A percentile compares a stretch with the other conserved stretches of the same genome.
phyloP scores from a whole-genome alignment of 345 rosid genomes.

The Garcia nutans region DNA sequence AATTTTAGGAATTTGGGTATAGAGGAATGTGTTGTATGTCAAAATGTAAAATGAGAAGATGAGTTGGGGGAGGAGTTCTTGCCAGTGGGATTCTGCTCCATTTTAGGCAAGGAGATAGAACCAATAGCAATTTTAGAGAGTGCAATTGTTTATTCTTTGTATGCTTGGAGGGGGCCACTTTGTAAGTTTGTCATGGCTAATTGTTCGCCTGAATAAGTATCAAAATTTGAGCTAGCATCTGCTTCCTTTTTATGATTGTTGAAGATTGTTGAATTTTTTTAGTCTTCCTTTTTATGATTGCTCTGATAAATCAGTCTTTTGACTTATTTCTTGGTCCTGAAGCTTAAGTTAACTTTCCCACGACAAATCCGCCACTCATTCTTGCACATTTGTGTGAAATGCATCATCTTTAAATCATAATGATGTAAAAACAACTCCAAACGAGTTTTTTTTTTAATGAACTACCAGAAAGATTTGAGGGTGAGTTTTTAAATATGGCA shows the following conservation, averaged over 20 bases:
- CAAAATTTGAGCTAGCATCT: conserved; percentile 16
- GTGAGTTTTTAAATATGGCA: too few relatives aligned
- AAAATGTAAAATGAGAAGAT: conserved; percentile 20
- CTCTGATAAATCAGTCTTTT: neutral
- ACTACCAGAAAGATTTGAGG: too few relatives aligned
- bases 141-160: conserved; percentile 37
- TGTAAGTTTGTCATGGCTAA: conserved; percentile 25
- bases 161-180: conserved; percentile 27
- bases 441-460: too few relatives aligned
- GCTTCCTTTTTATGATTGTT: conserved; percentile 1
- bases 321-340: neutral
- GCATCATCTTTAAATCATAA: too few relatives aligned
- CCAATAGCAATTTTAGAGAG: conserved; percentile 5
- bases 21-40: conserved; percentile 9
- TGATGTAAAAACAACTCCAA: too few relatives aligned
- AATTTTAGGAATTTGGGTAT: neutral
- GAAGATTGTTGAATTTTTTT: neutral
- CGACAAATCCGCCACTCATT: neutral
- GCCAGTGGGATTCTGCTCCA: conserved; percentile 27
- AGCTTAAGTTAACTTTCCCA: neutral
- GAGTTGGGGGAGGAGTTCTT: conserved; percentile 6
- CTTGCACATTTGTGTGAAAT: too few relatives aligned
- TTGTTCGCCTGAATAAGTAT: conserved; percentile 28
- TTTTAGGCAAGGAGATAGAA: conserved; percentile 24
- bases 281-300: neutral